Evolutionary conservation across 2,329 filamentous ascomycete species (phyloP), one percentile per base, ranked within the genome.

Genomic region (Ceratocystiopsis minuta): DNA sequence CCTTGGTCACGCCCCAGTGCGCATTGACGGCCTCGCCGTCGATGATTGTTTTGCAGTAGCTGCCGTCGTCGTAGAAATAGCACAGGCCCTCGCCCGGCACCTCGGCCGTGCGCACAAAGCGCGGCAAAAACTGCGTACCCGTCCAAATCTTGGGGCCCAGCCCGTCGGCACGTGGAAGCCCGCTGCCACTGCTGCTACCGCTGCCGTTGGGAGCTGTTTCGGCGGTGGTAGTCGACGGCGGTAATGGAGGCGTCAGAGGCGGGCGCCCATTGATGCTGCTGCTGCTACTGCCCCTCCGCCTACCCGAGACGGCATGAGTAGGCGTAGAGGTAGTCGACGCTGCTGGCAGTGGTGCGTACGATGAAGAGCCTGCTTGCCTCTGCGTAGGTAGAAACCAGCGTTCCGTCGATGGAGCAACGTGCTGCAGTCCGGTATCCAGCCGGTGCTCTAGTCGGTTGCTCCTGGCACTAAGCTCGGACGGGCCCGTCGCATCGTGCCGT

Each of bases 1-100:
- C 86, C 61, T 94, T 94, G 33, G 87, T 94, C 11, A 93, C 77
- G 15, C 87, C 86, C 87, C 87, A 94, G 50, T 84, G 82, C 1
- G 86, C 83, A 55, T 93, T 94, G 40, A 94, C 85, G 0, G 69
- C 68, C 55, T 93, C 82, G 16, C 86, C 86, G 51, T 93, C 83
- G 48, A 93, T 87, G 24, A 81, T 66, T 34, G 81, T 83, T 52
- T 81, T 84, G 62, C 81, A 88, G 55, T 83, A 78, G 41, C 76
- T 80, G 28, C 81, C 82, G 54, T 92, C 84, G 48, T 88, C 83
- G 55, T 90, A 90, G 47, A 90, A 78, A 55, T 85, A 90, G 61
- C 82, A 90, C 52, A 80, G 58, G 3, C 83, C 84, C 57, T 90
- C 81, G 10, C 82, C 83, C 0, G 79, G 74, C 4, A 90, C 72